These are phyloP conservation scores for Exophiala bonariae DNA, from an alignment of 2,329 filamentous ascomycete species.

Conservation along the genomic window DNA sequence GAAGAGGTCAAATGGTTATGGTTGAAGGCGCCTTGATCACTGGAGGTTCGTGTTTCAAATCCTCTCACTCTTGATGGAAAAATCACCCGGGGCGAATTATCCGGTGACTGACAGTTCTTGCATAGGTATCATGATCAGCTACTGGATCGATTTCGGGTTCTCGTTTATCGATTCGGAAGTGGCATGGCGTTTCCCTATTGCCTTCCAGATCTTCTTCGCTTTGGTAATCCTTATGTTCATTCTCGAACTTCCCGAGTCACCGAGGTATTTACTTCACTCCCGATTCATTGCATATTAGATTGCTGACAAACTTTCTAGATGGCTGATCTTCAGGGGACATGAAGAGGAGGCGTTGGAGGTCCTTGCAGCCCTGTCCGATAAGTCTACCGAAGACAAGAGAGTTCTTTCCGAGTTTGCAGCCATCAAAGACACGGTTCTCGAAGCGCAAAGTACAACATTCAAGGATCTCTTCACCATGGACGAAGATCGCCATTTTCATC, in stretches of 20 bases:
- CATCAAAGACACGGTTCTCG: constrained; percentile 55
- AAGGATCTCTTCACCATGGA: constrained; percentile 60
- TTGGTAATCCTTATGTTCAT: constrained; percentile 55
- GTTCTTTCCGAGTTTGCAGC: constrained; percentile 50
- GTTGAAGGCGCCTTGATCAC: constrained; percentile 40
- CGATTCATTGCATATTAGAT: background rate
- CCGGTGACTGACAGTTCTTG: too few species aligned
- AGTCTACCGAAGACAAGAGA: constrained; percentile 45
- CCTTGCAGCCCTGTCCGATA: constrained; percentile 51
- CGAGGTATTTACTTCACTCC: constrained; percentile 1
- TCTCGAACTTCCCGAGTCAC: constrained; percentile 14
- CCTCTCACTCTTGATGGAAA: too few species aligned
- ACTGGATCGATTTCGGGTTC: constrained; percentile 47
- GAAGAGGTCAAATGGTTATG: constrained; percentile 53
- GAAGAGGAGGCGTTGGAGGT: constrained; percentile 49
- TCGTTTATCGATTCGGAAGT: constrained; percentile 52
- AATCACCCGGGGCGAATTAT: too few species aligned
- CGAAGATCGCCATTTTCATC: constrained; percentile 57
- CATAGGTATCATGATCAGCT: constrained; percentile 1
- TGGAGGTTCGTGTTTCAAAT: constrained; percentile 24
- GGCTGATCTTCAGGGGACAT: constrained; percentile 20
- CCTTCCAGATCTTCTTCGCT: constrained; percentile 49
- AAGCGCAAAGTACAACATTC: constrained; percentile 53
- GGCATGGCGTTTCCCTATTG: constrained; percentile 57
- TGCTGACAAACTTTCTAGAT: constrained; percentile 33